Evolutionary conservation across 306 rosid genomes (phyloP).

Genomic region (Cucumis melo): DNA sequence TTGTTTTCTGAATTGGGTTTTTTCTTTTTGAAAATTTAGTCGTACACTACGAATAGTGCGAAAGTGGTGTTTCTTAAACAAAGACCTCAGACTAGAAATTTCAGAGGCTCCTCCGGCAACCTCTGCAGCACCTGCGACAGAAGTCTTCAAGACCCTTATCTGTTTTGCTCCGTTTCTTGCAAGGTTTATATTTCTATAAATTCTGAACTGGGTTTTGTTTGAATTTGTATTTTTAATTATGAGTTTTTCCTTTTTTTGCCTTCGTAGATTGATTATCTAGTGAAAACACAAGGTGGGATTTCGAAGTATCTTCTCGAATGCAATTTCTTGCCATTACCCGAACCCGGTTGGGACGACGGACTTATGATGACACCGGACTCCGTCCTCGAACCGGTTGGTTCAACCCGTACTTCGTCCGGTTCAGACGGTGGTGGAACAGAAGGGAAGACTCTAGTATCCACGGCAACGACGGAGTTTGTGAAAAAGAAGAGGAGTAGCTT

Average conservation of each 20-base stretch:
- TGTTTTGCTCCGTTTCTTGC: constrained; percentile 81
- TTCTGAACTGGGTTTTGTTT: no score
- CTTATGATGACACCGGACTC: constrained; percentile 54
- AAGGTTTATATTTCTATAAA: constrained; percentile 28
- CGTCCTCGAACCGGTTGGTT: constrained; percentile 56
- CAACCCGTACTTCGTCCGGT: constrained; percentile 49
- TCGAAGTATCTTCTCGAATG: constrained; percentile 49
- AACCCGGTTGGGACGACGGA: constrained; percentile 41
- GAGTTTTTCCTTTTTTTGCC: neutral
- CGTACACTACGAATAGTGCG: constrained; percentile 78
- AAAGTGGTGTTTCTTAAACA: constrained; percentile 83
- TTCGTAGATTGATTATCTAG: constrained; percentile 40
- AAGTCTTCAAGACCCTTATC: constrained; percentile 68
- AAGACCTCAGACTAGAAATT: constrained; percentile 52
- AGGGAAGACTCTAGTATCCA: constrained; percentile 35
- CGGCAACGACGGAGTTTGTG: constrained; percentile 67
- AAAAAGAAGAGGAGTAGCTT: constrained; percentile 43
- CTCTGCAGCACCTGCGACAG: constrained; percentile 77
- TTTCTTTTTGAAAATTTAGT: constrained; percentile 18
- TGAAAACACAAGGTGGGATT: constrained; percentile 32
- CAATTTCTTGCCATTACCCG: constrained; percentile 50
- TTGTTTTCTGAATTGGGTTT: neutral
- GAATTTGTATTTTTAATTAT: neutral
- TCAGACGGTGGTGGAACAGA: constrained; percentile 51
- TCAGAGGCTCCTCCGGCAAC: constrained; percentile 72